Evolutionary conservation across 257 asterid species (phyloP).

Genomic region (Scutellaria minor): DNA sequence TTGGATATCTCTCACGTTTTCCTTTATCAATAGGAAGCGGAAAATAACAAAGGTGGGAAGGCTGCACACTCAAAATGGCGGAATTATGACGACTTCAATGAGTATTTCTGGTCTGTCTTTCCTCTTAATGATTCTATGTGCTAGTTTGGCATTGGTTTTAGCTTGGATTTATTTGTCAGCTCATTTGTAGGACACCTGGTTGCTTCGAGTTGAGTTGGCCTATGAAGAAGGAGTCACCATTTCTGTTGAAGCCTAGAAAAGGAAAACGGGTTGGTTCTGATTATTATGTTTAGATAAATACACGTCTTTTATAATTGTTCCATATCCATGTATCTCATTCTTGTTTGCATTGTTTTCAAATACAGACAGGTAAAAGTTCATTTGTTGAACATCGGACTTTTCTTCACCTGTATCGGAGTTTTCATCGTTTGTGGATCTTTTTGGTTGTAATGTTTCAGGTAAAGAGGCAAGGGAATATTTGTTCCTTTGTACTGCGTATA

Average conservation of each 20-base stretch:
- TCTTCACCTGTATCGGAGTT: conserved; percentile 92
- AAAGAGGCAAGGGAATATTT: background rate
- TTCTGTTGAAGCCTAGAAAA: conserved; percentile 61
- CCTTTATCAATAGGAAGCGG: conserved; percentile 70
- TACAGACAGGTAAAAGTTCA: conserved; percentile 90
- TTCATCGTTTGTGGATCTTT: conserved; percentile 98
- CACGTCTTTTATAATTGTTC: background rate
- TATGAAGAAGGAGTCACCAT: conserved; percentile 66
- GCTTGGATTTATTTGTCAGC: conserved; percentile 23
- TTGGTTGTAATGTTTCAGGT: conserved; percentile 95
- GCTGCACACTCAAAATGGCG: conserved; percentile 97
- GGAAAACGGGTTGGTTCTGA: conserved; percentile 80
- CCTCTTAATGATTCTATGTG: conserved; percentile 19
- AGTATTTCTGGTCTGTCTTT: conserved; percentile 79
- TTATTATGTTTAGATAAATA: conserved; percentile 9
- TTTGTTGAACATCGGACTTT: conserved; percentile 98
- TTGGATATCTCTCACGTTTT: conserved; percentile 10
- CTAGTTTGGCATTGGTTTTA: conserved; percentile 9
- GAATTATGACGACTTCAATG: conserved; percentile 95
- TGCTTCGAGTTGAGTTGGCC: conserved; percentile 96
- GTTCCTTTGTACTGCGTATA: too few relatives aligned
- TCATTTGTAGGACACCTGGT: conserved; percentile 76
- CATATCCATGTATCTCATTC: conserved; percentile 1
- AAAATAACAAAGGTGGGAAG: conserved; percentile 73
- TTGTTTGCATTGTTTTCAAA: conserved; percentile 29